Conservation (phyloP, 2,329 filamentous ascomycete genomes). For the Fusarium haematococcum region DNA sequence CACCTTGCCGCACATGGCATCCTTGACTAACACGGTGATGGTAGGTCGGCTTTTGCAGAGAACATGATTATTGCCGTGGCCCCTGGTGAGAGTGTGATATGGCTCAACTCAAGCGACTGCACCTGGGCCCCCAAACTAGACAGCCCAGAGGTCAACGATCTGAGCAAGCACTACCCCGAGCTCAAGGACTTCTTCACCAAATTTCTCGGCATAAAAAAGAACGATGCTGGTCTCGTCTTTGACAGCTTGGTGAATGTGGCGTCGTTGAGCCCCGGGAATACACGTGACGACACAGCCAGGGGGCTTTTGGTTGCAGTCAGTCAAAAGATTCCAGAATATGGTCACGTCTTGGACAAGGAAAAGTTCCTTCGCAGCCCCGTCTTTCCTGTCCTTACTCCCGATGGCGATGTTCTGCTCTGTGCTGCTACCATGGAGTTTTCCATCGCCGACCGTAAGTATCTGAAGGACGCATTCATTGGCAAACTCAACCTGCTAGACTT, state of each 20-base stretch:
- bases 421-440: conserved; percentile 39
- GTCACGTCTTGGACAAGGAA: conserved; percentile 32
- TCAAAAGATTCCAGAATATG: conserved; percentile 30
- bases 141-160: conserved; percentile 28
- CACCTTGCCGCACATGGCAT: fast-evolving
- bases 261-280: conserved; percentile 22
- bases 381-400: conserved; percentile 28
- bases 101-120: conserved; percentile 31
- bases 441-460: conserved; percentile 31
- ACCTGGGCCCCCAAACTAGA: conserved; percentile 36
- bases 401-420: conserved; percentile 25
- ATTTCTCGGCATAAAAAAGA: conserved; percentile 29
- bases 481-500: conserved; percentile 37
- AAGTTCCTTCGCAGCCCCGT: conserved; percentile 23
- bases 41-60: conserved; percentile 18
- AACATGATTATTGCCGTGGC: conserved; percentile 23
- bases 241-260: conserved; percentile 32
- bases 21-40: background rate
- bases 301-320: conserved; percentile 32
- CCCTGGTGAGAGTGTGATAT: conserved; percentile 26
- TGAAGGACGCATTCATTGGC: conserved; percentile 30
- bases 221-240: conserved; percentile 32
- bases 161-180: conserved; percentile 38
- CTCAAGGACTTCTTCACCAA: conserved; percentile 37
- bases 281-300: conserved; percentile 29